Percentiles rank a stretch among this genome's conserved stretches.
Evolutionary conservation across 495 filamentous ascomycete species (phyloP).

Genomic region (Tuber aestivum): DNA sequence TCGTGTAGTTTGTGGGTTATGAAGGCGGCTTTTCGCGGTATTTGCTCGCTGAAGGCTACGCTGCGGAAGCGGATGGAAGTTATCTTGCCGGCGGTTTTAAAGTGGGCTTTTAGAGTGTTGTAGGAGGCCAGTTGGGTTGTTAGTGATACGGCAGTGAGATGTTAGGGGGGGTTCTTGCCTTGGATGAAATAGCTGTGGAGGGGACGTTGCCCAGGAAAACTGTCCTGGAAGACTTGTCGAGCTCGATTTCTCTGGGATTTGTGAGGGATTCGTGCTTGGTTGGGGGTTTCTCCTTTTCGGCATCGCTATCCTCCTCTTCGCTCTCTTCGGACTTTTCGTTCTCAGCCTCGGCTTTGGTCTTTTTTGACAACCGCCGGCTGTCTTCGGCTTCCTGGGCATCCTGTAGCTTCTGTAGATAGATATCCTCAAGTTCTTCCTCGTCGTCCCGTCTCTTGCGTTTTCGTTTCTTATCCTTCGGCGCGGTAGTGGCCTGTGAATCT

Average conservation of each 20-base stretch:
- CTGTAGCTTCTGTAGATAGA: slow-evolving; percentile 71
- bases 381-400: slow-evolving; percentile 51
- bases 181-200: slow-evolving; percentile 70
- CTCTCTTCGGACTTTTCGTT: slow-evolving; percentile 42
- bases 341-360: slow-evolving; percentile 47
- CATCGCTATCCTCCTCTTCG: slow-evolving; percentile 40
- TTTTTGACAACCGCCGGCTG: slow-evolving; percentile 49
- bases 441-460: slow-evolving; percentile 72
- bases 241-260: slow-evolving; percentile 50
- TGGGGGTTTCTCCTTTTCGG: slow-evolving; percentile 36
- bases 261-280: slow-evolving; percentile 54
- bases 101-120: slow-evolving; percentile 48
- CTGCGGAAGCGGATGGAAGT: slow-evolving; percentile 91
- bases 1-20: slow-evolving; percentile 66
- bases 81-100: slow-evolving; percentile 58
- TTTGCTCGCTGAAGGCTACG: slow-evolving; percentile 67
- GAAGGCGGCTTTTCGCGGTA: slow-evolving; percentile 86
- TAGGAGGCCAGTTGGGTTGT: slow-evolving; percentile 27
- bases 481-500: slow-evolving; percentile 42
- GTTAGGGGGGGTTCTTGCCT: slow-evolving; percentile 52
- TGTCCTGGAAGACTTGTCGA: slow-evolving; percentile 83
- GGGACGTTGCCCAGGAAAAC: slow-evolving; percentile 93
- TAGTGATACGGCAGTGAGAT: slow-evolving; percentile 11
- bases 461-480: slow-evolving; percentile 45
- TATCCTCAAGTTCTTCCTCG: slow-evolving; percentile 71